Evolutionary conservation across 192 early-diverging fungal genomes (phyloP).

Genomic region (Coemansia sp.): DNA sequence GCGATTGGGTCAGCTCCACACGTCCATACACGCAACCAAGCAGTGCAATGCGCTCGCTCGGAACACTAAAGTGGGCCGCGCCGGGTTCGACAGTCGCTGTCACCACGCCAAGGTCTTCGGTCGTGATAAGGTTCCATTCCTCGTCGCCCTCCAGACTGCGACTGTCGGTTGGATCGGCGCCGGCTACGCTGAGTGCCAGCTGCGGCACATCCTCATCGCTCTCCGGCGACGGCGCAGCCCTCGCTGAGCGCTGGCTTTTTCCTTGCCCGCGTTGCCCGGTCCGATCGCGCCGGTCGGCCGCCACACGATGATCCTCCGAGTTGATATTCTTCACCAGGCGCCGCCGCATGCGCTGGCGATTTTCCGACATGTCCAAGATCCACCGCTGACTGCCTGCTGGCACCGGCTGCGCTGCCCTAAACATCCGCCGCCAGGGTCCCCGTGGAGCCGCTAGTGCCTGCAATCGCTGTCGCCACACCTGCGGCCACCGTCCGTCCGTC

Average conservation of each 20-base stretch:
- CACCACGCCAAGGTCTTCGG: constrained; percentile 28
- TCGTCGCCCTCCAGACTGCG: not conserved
- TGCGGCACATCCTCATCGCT: constrained; percentile 22
- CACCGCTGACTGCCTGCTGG: constrained; percentile 12
- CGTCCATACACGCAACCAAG: constrained; percentile 30
- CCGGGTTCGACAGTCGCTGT: constrained; percentile 12
- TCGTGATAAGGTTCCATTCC: constrained; percentile 38
- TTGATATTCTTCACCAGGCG: constrained; percentile 16
- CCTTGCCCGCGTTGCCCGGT: constrained; percentile 7
- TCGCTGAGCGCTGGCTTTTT: not conserved
- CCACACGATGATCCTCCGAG: constrained; percentile 24
- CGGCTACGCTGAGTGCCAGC: constrained; percentile 28
- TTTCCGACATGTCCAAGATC: constrained; percentile 37
- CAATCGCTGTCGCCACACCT: constrained; percentile 28
- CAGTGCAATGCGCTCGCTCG: constrained; percentile 26
- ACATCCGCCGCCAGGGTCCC: constrained; percentile 19
- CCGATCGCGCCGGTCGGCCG: constrained; percentile 30
- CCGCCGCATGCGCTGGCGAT: constrained; percentile 36
- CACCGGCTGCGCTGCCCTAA: not conserved
- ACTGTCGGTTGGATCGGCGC: not conserved
- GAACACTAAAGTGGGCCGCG: constrained; percentile 14
- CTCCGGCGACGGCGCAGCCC: not conserved
- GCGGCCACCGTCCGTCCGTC: constrained; percentile 17
- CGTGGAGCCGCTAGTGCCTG: constrained; percentile 21
- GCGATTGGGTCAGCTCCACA: constrained; percentile 26